Evolutionary conservation across 2,329 filamentous ascomycete species (phyloP).

Genomic region (Anthostomella pinea): DNA sequence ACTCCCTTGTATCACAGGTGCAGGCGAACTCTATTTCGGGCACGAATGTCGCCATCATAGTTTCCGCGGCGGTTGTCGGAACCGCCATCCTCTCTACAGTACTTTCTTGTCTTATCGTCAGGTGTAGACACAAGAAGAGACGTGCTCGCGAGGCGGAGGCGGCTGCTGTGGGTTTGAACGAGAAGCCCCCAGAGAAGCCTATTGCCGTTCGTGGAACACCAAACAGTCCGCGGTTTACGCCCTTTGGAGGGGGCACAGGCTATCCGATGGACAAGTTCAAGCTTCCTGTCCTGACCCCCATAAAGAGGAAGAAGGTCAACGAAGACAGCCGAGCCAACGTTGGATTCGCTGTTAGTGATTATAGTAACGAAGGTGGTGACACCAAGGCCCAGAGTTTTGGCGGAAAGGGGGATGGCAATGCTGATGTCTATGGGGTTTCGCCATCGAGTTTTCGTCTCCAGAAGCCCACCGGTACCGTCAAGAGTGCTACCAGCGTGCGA

Average conservation of each 20-base stretch:
- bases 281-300: conserved; percentile 25
- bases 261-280: conserved; percentile 28
- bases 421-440: conserved; percentile 19
- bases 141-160: conserved; percentile 11
- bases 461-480: conserved; percentile 24
- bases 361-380: conserved; percentile 9
- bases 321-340: conserved; percentile 15
- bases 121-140: conserved; percentile 26
- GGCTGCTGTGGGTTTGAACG: conserved; percentile 4
- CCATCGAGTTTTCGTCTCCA: conserved; percentile 27
- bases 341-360: conserved; percentile 23
- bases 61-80: conserved; percentile 25
- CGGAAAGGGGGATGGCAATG: neutral
- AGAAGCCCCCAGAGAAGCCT: conserved; percentile 19
- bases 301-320: conserved; percentile 20
- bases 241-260: conserved; percentile 20
- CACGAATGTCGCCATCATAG: conserved; percentile 30
- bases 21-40: conserved; percentile 26
- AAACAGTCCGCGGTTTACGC: conserved; percentile 25
- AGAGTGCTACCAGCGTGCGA: conserved; percentile 27
- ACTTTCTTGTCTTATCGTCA: conserved; percentile 22
- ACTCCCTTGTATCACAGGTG: conserved; percentile 19
- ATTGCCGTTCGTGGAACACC: conserved; percentile 24
- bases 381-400: neutral
- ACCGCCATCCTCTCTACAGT: conserved; percentile 24